phyloP scores from a whole-genome alignment of 2,329 filamentous ascomycete species.

The Teratosphaeria pseudoeucalypti region DNA sequence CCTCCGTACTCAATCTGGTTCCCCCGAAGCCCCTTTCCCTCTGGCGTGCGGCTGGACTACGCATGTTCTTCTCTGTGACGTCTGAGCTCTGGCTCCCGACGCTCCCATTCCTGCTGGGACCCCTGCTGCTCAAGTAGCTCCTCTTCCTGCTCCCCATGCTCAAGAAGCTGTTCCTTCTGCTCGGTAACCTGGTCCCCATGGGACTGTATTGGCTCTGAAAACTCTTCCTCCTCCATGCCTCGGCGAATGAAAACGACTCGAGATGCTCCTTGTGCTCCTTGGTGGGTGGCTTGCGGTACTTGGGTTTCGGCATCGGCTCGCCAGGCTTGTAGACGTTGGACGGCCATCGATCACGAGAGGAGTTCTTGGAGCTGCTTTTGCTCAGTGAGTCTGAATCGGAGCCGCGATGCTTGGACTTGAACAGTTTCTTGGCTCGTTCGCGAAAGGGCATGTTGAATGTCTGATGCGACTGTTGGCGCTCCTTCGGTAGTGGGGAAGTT shows the following conservation, averaged over 20 bases:
- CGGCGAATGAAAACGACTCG: constrained; percentile 37
- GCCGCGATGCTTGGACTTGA: constrained; percentile 24
- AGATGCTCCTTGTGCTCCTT: constrained; percentile 42
- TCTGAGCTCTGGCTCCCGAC: constrained; percentile 3
- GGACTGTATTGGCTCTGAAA: constrained; percentile 37
- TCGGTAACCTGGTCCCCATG: constrained; percentile 39
- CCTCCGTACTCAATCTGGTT: constrained; percentile 24
- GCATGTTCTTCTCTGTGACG: constrained; percentile 7
- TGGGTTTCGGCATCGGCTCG: constrained; percentile 41
- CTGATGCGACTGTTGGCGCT: constrained; percentile 14
- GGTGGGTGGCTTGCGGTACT: constrained; percentile 39
- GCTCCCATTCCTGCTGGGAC: not conserved
- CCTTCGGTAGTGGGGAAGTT: not conserved
- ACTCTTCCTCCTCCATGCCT: constrained; percentile 37
- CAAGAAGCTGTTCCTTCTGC: constrained; percentile 24
- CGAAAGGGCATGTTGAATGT: constrained; percentile 34
- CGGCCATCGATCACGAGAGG: constrained; percentile 27
- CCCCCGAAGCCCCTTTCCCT: constrained; percentile 13
- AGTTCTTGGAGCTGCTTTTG: constrained; percentile 13
- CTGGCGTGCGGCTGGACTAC: constrained; percentile 16
- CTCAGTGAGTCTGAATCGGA: constrained; percentile 15
- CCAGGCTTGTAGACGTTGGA: constrained; percentile 41
- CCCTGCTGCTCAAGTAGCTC: not conserved
- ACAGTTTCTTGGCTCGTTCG: constrained; percentile 35
- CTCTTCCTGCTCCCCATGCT: constrained; percentile 16